Conservation (phyloP, 441 rosid genomes). For the Melastoma candidum region DNA sequence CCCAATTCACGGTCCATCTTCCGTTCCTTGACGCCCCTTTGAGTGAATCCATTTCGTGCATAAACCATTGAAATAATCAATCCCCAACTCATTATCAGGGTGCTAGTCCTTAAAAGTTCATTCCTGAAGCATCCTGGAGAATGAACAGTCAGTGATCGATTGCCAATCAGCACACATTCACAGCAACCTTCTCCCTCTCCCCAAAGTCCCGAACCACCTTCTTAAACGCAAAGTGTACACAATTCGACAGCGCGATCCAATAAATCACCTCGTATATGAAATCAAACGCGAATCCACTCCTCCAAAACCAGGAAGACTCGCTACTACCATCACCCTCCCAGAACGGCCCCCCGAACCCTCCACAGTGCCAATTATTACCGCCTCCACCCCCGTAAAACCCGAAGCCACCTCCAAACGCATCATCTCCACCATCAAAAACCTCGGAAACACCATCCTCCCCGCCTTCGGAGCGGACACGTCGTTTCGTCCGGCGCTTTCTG, state of each 20-base stretch:
- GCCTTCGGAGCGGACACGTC: conserved; percentile 32
- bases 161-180: conserved; percentile 34
- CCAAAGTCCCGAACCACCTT: conserved; percentile 37
- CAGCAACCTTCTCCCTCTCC: conserved; percentile 44
- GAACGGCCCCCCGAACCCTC: conserved; percentile 35
- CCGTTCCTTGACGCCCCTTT: no score
- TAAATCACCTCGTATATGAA: conserved; percentile 84
- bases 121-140: no score
- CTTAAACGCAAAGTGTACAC: conserved; percentile 78
- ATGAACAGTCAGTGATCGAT: neutral
- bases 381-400: conserved; percentile 49
- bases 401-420: conserved; percentile 23
- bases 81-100: no score
- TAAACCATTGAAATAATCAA: no score
- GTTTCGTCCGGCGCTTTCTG: conserved; percentile 45
- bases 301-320: conserved; percentile 30
- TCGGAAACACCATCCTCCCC: conserved; percentile 21
- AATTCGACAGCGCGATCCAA: conserved; percentile 82
- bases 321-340: conserved; percentile 40
- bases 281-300: conserved; percentile 52
- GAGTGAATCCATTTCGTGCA: no score
- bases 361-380: conserved; percentile 45
- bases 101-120: no score
- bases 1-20: no score
- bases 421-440: conserved; percentile 31